phyloP scores from a whole-genome alignment of 371 early-diverging fungal species.

The Blakeslea trispora region DNA sequence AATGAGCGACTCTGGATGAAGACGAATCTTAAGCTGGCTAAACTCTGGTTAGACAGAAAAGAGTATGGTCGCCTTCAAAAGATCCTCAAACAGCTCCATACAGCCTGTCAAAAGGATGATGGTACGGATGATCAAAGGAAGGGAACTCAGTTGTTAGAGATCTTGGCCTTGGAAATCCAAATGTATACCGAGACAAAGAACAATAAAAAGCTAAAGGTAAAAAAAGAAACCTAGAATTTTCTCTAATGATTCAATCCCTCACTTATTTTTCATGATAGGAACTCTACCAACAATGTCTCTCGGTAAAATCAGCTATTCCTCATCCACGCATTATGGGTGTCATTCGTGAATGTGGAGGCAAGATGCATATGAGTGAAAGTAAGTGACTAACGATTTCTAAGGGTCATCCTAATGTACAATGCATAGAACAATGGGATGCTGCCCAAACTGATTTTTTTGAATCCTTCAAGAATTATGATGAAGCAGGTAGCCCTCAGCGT shows the following conservation, averaged over 20 bases:
- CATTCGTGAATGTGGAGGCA: conserved; percentile 96
- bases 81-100: conserved; percentile 76
- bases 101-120: conserved; percentile 80
- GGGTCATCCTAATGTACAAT: neutral
- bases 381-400: conserved; percentile 19
- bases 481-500: conserved; percentile 92
- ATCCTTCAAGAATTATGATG: conserved; percentile 96
- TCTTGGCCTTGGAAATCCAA: conserved; percentile 91
- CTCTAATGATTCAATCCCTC: neutral
- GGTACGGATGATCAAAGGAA: conserved; percentile 86
- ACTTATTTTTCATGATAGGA: conserved; percentile 37
- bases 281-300: conserved; percentile 84
- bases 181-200: conserved; percentile 90
- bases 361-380: conserved; percentile 96
- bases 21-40: conserved; percentile 90
- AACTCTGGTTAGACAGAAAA: conserved; percentile 84
- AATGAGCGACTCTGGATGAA: conserved; percentile 92
- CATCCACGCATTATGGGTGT: conserved; percentile 96
- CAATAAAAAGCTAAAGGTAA: conserved; percentile 83
- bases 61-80: conserved; percentile 74
- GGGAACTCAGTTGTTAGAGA: conserved; percentile 90
- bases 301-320: conserved; percentile 92
- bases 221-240: neutral
- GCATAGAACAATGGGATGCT: conserved; percentile 83
- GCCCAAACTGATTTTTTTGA: conserved; percentile 96